Conservation (phyloP, 2,329 filamentous ascomycete genomes). For the Orbilia quercus region DNA sequence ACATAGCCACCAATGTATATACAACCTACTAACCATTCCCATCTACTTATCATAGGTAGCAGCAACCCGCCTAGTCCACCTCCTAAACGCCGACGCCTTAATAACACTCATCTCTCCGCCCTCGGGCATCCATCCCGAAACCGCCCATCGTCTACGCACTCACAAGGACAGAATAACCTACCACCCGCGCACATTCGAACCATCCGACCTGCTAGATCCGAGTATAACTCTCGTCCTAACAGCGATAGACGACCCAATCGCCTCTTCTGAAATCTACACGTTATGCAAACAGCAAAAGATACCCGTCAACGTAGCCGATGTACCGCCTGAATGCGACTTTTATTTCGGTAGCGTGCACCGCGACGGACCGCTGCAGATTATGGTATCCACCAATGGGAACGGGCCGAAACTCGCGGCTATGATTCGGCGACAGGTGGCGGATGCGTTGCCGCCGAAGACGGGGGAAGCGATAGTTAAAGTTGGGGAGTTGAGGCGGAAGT, state of each 20-base stretch:
- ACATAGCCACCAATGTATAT: constrained; percentile 3
- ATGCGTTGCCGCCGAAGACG: constrained; percentile 78
- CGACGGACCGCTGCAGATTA: constrained; percentile 94
- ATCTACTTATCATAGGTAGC: constrained; percentile 75
- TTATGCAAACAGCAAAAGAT: constrained; percentile 86
- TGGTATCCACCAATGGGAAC: constrained; percentile 98
- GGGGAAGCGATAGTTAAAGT: constrained; percentile 88
- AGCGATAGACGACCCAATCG: constrained; percentile 90
- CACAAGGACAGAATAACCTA: constrained; percentile 75
- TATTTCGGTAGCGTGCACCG: constrained; percentile 97
- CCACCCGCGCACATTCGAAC: constrained; percentile 83
- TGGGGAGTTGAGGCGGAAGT: constrained; percentile 79
- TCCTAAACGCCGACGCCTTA: constrained; percentile 92
- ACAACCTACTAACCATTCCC: constrained; percentile 22
- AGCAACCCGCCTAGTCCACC: constrained; percentile 90
- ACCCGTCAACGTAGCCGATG: constrained; percentile 94
- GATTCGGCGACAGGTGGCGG: constrained; percentile 83
- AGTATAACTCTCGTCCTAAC: constrained; percentile 83
- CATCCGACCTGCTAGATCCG: constrained; percentile 81
- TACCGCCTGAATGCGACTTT: constrained; percentile 96
- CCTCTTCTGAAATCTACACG: constrained; percentile 92
- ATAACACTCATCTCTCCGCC: constrained; percentile 86
- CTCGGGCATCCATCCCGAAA: constrained; percentile 85
- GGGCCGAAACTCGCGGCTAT: constrained; percentile 90
- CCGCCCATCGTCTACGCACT: constrained; percentile 80